These are phyloP conservation scores for Microcos paniculata DNA, from an alignment of 345 rosid species.

Conservation along the genomic window DNA sequence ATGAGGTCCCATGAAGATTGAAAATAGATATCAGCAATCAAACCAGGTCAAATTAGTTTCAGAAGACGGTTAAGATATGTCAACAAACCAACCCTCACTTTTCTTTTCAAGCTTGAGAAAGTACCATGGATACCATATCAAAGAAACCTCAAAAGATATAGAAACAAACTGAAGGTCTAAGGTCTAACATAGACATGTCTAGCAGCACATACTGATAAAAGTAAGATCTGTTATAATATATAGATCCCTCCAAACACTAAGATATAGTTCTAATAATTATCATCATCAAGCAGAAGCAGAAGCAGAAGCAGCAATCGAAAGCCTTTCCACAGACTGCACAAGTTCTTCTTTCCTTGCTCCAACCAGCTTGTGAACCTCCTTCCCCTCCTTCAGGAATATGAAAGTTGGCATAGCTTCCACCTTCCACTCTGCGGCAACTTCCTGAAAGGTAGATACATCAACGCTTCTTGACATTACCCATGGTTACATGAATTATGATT, in stretches of 20 bases:
- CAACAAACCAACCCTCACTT: too few relatives aligned
- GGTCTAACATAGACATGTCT: not conserved
- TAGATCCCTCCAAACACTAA: constrained; percentile 16
- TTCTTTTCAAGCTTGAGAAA: too few relatives aligned
- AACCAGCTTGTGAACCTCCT: constrained; percentile 65
- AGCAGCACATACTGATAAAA: not conserved
- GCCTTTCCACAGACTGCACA: constrained; percentile 58
- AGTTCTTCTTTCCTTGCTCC: constrained; percentile 82
- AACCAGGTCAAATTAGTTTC: not conserved
- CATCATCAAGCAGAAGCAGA: constrained; percentile 38
- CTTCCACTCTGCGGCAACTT: constrained; percentile 64
- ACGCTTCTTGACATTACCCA: not conserved
- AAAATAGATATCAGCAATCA: not conserved
- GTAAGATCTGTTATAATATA: not conserved
- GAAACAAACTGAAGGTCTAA: not conserved
- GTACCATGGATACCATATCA: too few relatives aligned
- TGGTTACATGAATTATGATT: not conserved
- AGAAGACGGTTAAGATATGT: not conserved
- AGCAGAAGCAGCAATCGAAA: constrained; percentile 46
- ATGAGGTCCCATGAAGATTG: not conserved
- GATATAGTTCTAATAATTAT: not conserved
- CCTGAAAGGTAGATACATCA: constrained; percentile 32
- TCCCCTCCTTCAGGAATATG: constrained; percentile 70
- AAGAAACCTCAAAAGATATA: not conserved
- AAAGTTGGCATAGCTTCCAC: constrained; percentile 85